Conservation (phyloP, 1,139 yeast genomes). For the Scheffersomyces quercinus region DNA sequence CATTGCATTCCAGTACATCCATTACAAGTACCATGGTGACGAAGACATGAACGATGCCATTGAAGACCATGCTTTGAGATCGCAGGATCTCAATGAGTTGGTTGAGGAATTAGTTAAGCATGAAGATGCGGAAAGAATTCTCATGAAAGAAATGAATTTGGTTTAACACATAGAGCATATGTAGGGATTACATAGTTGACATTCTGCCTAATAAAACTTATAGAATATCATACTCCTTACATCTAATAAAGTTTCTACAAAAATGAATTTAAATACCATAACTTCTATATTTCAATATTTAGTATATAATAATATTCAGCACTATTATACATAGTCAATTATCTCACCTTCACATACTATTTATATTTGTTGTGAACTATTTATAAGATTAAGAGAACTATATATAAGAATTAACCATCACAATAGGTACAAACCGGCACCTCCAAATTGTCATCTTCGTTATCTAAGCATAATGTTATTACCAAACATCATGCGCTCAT, state of each 20-base stretch:
- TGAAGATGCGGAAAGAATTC: neutral
- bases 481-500: no score
- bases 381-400: neutral
- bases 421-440: neutral
- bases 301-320: no score
- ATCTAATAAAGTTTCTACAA: neutral
- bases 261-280: no score
- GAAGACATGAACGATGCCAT: neutral
- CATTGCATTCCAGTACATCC: slow-evolving; percentile 73
- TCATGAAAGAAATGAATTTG: neutral
- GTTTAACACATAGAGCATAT: neutral
- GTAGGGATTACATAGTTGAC: no score
- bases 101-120: neutral
- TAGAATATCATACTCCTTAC: neutral
- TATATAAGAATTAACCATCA: neutral
- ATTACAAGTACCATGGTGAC: slow-evolving; percentile 34
- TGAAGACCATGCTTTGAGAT: neutral
- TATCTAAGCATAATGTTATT: neutral
- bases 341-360: neutral
- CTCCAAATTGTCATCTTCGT: neutral
- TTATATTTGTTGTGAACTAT: neutral
- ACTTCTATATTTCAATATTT: no score
- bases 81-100: neutral
- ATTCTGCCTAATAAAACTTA: neutral
- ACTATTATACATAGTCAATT: neutral